These are phyloP conservation scores for Aegilops speltoides DNA, from an alignment of 176 grass and related monocot species.

Conservation along the genomic window DNA sequence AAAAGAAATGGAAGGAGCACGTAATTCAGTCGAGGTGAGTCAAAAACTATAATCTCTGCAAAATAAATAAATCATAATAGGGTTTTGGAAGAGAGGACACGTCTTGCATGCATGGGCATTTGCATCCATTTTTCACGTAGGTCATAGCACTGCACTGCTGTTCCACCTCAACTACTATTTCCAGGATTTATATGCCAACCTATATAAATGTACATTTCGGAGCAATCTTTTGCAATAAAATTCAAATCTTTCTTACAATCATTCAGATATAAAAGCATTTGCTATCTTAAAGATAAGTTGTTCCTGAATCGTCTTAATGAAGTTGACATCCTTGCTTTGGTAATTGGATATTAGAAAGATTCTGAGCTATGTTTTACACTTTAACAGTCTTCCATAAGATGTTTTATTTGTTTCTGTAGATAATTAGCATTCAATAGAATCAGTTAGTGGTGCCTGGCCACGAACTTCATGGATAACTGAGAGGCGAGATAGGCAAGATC, in stretches of 20 bases:
- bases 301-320: slow-evolving; percentile 81
- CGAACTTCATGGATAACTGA: slow-evolving; percentile 67
- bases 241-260: not conserved
- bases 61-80: no score
- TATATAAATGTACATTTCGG: slow-evolving; percentile 68
- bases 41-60: no score
- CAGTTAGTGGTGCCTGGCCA: slow-evolving; percentile 81
- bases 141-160: slow-evolving; percentile 61
- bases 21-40: no score
- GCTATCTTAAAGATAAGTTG: slow-evolving; percentile 84
- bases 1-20: no score
- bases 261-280: slow-evolving; percentile 72
- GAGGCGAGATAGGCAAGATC: slow-evolving; percentile 45
- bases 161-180: slow-evolving; percentile 82
- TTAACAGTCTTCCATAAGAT: slow-evolving; percentile 3
- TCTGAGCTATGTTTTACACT: not conserved
- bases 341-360: slow-evolving; percentile 31
- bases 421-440: slow-evolving; percentile 82
- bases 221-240: not conserved
- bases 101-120: no score
- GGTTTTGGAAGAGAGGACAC: no score
- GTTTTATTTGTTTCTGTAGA: slow-evolving; percentile 51
- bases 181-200: slow-evolving; percentile 90
- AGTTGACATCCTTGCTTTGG: slow-evolving; percentile 77
- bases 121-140: slow-evolving; percentile 32